Evolutionary conservation across 257 asterid species (phyloP).

Genomic region (Petunia axillaris): DNA sequence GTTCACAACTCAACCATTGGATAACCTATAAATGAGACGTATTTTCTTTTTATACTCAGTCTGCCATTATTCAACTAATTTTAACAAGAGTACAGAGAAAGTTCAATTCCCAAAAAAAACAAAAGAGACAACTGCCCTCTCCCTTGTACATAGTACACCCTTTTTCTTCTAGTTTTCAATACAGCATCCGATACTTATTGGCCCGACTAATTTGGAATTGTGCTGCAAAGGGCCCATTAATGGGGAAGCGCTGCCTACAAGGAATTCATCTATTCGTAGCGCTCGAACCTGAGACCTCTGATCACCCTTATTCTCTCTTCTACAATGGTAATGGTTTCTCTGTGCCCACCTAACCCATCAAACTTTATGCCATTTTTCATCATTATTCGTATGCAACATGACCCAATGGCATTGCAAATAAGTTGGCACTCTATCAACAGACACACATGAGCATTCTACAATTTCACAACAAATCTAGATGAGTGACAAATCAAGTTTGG

Average conservation of each 20-base stretch:
- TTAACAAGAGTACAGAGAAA: background rate
- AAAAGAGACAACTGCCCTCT: constrained; percentile 14
- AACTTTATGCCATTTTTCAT: background rate
- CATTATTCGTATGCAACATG: background rate
- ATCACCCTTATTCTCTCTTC: constrained; percentile 13
- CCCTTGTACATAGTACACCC: background rate
- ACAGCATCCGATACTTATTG: too few species aligned
- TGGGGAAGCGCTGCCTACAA: too few species aligned
- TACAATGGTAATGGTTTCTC: constrained; percentile 7
- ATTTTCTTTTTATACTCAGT: constrained; percentile 14
- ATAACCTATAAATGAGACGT: background rate
- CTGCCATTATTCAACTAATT: background rate
- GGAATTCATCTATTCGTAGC: too few species aligned
- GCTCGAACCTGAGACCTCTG: too few species aligned
- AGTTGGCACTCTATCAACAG: background rate
- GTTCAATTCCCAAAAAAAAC: background rate
- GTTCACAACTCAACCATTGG: background rate
- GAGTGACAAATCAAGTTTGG: background rate
- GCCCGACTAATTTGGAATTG: too few species aligned
- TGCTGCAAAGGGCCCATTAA: too few species aligned
- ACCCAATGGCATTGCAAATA: background rate
- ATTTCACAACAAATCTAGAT: background rate
- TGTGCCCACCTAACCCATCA: background rate
- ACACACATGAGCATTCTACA: background rate
- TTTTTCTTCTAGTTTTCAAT: too few species aligned